Evolutionary conservation across 371 early-diverging fungal species (phyloP).

Genomic region (Mortierella sp.): DNA sequence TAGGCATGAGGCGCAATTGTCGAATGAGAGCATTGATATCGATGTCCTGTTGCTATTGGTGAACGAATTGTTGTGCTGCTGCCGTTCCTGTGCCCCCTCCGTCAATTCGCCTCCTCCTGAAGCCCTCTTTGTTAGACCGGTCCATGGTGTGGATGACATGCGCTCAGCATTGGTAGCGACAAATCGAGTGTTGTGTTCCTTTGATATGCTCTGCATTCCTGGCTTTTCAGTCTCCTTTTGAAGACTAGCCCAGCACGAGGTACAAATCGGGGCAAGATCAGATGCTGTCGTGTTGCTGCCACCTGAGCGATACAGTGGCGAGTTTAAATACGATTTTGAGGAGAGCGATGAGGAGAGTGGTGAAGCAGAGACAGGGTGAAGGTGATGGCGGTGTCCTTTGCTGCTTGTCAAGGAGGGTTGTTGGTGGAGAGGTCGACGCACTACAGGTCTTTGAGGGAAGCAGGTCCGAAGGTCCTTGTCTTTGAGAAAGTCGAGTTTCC

Average conservation of each 20-base stretch:
- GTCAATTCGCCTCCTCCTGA: neutral
- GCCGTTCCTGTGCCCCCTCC: neutral
- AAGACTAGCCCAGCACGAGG: neutral
- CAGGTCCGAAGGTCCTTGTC: constrained; percentile 26
- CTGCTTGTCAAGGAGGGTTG: neutral
- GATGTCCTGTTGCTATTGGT: neutral
- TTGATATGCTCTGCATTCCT: constrained; percentile 3
- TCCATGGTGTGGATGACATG: neutral
- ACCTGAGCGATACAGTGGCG: neutral
- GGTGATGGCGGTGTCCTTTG: neutral
- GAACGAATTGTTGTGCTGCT: constrained; percentile 1
- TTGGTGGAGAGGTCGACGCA: neutral
- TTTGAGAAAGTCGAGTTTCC: constrained; percentile 41
- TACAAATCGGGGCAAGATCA: constrained; percentile 6
- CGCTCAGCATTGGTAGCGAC: neutral
- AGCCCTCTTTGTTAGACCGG: neutral
- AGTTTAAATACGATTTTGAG: neutral
- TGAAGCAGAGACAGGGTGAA: neutral
- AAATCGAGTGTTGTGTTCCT: neutral
- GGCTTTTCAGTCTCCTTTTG: constrained; percentile 5
- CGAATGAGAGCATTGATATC: neutral
- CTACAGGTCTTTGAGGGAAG: constrained; percentile 2
- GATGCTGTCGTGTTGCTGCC: neutral
- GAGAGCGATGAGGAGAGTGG: neutral
- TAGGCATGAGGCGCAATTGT: neutral